These are phyloP conservation scores for Pseudocercospora musae DNA, from an alignment of 2,329 filamentous ascomycete genomes.

Conservation along the genomic window DNA sequence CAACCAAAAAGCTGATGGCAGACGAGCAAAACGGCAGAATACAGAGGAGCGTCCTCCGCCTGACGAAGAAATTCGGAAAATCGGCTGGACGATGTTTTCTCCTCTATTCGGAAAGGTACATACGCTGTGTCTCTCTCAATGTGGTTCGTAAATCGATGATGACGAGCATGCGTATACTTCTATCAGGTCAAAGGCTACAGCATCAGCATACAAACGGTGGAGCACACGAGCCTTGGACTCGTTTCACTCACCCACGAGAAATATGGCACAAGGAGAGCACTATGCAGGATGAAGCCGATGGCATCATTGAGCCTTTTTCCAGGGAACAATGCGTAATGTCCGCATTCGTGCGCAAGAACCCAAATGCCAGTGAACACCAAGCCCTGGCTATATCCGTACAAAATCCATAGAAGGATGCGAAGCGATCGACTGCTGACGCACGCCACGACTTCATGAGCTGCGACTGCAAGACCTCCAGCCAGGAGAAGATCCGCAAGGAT, in stretches of 20 bases:
- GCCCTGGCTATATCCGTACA: constrained; percentile 63
- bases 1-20: constrained; percentile 31
- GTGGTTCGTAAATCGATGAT: constrained; percentile 61
- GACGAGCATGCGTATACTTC: constrained; percentile 67
- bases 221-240: no score
- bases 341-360: constrained; percentile 69
- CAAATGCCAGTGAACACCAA: constrained; percentile 66
- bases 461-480: constrained; percentile 5
- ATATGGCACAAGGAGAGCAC: constrained; percentile 64
- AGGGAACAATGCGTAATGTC: constrained; percentile 65
- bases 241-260: constrained; percentile 54
- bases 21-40: constrained; percentile 9
- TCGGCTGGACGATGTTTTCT: constrained; percentile 6
- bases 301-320: constrained; percentile 57
- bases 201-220: no score
- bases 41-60: constrained; percentile 30
- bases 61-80: constrained; percentile 18
- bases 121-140: constrained; percentile 37
- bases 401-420: constrained; percentile 13
- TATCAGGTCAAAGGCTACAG: no score
- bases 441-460: constrained; percentile 3
- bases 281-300: constrained; percentile 64
- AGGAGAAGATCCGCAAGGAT: constrained; percentile 8
- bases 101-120: constrained; percentile 29
- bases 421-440: constrained; percentile 3